These are phyloP conservation scores for Pulicaria dysenterica DNA, from an alignment of 129 eudicot genomes.

Conservation along the genomic window DNA sequence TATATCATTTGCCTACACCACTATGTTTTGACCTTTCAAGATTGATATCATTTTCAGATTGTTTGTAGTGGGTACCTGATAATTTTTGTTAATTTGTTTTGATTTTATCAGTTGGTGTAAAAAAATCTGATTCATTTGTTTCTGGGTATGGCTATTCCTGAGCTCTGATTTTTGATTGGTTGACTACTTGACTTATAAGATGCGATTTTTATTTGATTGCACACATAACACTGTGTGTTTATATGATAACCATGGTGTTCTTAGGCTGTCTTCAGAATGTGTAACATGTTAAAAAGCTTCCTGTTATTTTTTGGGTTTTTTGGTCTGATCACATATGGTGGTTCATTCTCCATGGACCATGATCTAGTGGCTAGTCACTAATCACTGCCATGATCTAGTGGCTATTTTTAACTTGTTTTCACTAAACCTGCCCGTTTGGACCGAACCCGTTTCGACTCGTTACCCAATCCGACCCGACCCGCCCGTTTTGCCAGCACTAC, in stretches of 20 bases:
- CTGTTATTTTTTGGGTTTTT: not conserved
- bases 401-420: no score
- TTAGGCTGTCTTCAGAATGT: slow-evolving; percentile 8
- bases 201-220: slow-evolving; percentile 14
- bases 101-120: not conserved
- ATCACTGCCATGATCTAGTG: not conserved
- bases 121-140: slow-evolving; percentile 14
- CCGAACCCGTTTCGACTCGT: no score
- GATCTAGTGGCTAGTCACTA: not conserved
- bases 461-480: no score
- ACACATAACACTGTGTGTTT: slow-evolving; percentile 2
- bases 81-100: slow-evolving; percentile 14
- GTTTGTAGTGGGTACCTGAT: slow-evolving; percentile 23
- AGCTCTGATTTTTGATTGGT: slow-evolving; percentile 11
- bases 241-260: not conserved
- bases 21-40: no score
- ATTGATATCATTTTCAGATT: no score
- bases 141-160: slow-evolving; percentile 4
- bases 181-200: not conserved
- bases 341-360: slow-evolving; percentile 15
- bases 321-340: slow-evolving; percentile 8
- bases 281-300: slow-evolving; percentile 15
- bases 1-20: no score
- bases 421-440: no score
- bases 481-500: no score